These are phyloP conservation scores for Lactifluus volemus DNA, from an alignment of 768 basidiomycete genomes.

Conservation along the genomic window DNA sequence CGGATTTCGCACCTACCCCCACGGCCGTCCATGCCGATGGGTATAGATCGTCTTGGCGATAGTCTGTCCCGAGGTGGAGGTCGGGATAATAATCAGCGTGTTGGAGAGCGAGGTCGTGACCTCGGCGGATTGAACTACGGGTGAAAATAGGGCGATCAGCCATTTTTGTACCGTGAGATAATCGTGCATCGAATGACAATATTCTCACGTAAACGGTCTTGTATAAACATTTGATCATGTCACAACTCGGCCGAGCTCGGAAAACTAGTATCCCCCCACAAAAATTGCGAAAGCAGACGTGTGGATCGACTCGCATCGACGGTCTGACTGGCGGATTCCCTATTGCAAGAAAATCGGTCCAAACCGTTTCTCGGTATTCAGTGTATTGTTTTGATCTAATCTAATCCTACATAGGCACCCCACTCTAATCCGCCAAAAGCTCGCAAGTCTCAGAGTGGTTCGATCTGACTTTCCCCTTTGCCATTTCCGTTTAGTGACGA, in stretches of 20 bases:
- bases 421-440: not conserved
- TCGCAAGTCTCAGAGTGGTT: not conserved
- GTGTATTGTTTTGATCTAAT: not conserved
- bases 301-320: not conserved
- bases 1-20: conserved; percentile 17
- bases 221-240: not conserved
- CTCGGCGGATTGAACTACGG: conserved; percentile 27
- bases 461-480: not conserved
- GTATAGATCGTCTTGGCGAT: conserved; percentile 1
- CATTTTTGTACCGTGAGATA: not conserved
- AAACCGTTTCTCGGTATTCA: not conserved
- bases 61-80: conserved; percentile 8
- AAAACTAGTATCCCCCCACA: not conserved
- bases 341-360: not conserved
- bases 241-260: not conserved
- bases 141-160: conserved; percentile 20
- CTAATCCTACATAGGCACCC: conserved; percentile 1
- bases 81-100: conserved; percentile 15
- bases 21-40: conserved; percentile 21
- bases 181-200: not conserved
- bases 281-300: conserved; percentile 6
- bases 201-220: too few species aligned
- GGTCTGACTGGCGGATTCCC: not conserved
- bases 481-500: not conserved
- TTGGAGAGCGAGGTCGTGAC: conserved; percentile 17